These are phyloP conservation scores for Penicillium lividum DNA, from an alignment of 495 filamentous ascomycete genomes.

Conservation along the genomic window DNA sequence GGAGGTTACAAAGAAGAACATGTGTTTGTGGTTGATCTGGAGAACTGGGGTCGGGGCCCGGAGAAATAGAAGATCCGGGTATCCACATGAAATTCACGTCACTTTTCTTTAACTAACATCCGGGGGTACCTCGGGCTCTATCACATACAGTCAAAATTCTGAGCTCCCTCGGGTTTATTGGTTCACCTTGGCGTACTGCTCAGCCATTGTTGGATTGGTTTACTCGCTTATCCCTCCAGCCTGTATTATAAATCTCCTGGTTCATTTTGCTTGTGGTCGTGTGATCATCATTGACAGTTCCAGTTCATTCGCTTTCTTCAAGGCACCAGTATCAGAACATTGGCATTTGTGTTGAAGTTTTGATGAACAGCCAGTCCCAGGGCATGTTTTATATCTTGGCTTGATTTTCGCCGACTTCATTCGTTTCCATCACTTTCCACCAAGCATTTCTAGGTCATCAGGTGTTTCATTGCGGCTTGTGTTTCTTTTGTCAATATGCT, in stretches of 20 bases:
- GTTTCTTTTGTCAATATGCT: slow-evolving; percentile 20
- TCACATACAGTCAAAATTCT: not conserved
- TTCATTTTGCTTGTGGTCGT: not conserved
- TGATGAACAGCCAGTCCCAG: not conserved
- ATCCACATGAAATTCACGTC: slow-evolving; percentile 10
- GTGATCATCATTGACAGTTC: not conserved
- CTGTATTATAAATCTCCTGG: not conserved
- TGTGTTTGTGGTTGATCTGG: not conserved
- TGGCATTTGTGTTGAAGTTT: not conserved
- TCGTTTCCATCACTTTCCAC: not conserved
- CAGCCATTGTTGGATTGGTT: not conserved
- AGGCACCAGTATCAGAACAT: not conserved
- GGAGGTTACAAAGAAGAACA: not conserved
- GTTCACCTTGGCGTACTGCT: not conserved
- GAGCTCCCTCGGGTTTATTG: not conserved
- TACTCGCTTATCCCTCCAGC: not conserved
- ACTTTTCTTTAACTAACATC: slow-evolving; percentile 5
- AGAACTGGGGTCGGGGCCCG: slow-evolving; percentile 7
- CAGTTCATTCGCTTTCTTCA: not conserved
- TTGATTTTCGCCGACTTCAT: not conserved
- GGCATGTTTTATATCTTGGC: not conserved
- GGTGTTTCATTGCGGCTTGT: not conserved
- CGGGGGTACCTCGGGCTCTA: slow-evolving; percentile 1
- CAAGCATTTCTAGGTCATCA: not conserved
- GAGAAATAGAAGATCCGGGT: slow-evolving; percentile 7